Evolutionary conservation across 176 grass and related monocot species (phyloP), one percentile per base, ranked within the genome.

Genomic region (Typha latifolia): DNA sequence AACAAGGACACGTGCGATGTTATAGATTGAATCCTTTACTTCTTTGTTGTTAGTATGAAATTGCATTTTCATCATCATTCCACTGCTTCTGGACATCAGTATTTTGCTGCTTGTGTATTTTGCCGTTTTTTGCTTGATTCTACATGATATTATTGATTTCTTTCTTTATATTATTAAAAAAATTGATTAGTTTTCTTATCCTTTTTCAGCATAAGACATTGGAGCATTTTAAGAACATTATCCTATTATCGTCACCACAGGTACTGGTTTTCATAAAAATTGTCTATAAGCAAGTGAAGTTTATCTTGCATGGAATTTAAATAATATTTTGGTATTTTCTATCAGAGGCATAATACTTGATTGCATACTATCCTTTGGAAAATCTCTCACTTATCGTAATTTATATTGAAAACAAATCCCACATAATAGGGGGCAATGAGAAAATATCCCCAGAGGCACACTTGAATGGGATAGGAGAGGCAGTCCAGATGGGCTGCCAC

Each of bases 161-260:
- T 37, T 37, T 37, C 34, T 8, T 37, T 6, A 47, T 15, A 67
- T 48, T 49, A 48, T 37, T 37, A 67, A 14, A n/a, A 57, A 57
- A 57, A 18, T 69, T 52, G 43, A 49, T 21, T 31, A 9, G 10
- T 13, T 43, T 74, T 73, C 12, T 64, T 66, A 69, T 86, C 32
- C 20, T 82, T 72, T 86, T 72, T 16, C 82, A 96, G 92, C 68
- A 84, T 67, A 96, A 91, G 68, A 91, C 92, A 59, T 48, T 96
- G 34, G 92, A 96, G 72, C 76, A 88, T 75, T 96, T 96, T 56
- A 91, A 80, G 67, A 91, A 96, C 66, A 91, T 91, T 72, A 85
- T 96, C 23, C 67, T 96, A 14, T 71, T 96, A 43, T 96, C 92
- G 10, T 96, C 92, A 8, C 87, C 92, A 10, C 87, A 96, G 92